Evolutionary conservation across 176 grass and related monocot genomes (phyloP), one percentile per base, ranked within the genome.

Genomic region (Puccinellia tenuiflora): DNA sequence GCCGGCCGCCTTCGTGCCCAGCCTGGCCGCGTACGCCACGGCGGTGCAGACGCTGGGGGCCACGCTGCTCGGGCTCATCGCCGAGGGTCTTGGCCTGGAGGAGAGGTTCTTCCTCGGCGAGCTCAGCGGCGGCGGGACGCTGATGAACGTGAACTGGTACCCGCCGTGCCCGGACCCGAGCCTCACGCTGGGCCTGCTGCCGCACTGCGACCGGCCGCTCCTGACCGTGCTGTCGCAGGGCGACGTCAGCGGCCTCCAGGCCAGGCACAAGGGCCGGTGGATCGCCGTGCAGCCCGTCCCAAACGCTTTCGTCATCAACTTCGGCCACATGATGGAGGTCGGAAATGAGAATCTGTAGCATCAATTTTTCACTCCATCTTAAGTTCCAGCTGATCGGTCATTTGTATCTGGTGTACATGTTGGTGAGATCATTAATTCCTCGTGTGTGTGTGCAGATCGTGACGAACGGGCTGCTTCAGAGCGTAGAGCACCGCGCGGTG

Each of bases 141-240:
- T 17, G 5, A 90, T 81, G 80, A 81, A 60, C 42, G 78, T 84
- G 56, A 87, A 87, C 61, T 81, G 76, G 39, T 87, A 87, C 50
- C 89, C 89, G 38, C 40, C 67, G 22, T 87, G 85, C 57, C 64
- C 34, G 6, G 31, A 68, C 64, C 53, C 85, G 7, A 22, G 18
- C 64, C 34, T 68, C 0, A 72, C 68, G 5, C 6, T 72, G 68
- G 68, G 68, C 13, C 22, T 72, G 3, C 68, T 25, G 13, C 40
- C 68, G 68, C 68, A 72, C 22, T 72, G 22, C 37, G 68, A 72
- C 50, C 81, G 68, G 21, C 12, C 37, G 15, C 69, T 68, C 34
- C 21, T 91, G 12, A 81, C 89, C 34, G 61, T 88, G 5, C n/a
- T 91, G 4, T 75, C 76, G 2, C 89, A 91, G 66, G 85, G 68